These are phyloP conservation scores for Panicum hallii DNA, from an alignment of 202 grass and related monocot genomes.

Conservation along the genomic window DNA sequence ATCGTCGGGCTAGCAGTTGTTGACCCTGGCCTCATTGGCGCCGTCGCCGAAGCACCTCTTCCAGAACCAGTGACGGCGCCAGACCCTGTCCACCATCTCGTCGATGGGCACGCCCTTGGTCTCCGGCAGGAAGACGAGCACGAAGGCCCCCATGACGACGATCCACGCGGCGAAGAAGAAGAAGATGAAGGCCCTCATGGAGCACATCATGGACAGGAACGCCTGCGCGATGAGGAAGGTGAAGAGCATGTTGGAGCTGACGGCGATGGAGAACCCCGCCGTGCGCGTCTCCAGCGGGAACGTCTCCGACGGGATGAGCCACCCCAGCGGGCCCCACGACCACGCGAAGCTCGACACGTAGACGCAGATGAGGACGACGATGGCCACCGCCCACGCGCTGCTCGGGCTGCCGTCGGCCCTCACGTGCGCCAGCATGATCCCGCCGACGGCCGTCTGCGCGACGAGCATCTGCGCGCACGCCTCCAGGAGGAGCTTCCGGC, in stretches of 20 bases:
- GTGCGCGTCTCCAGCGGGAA: slow-evolving; percentile 74
- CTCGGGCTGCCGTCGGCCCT: slow-evolving; percentile 1
- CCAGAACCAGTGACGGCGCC: slow-evolving; percentile 81
- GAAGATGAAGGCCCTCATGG: slow-evolving; percentile 64
- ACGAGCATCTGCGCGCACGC: slow-evolving; percentile 79
- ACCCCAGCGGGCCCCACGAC: slow-evolving; percentile 81
- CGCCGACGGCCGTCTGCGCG: slow-evolving; percentile 60
- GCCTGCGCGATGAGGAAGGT: slow-evolving; percentile 84
- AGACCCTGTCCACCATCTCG: slow-evolving; percentile 67
- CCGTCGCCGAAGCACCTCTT: slow-evolving; percentile 54
- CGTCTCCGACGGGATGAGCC: slow-evolving; percentile 81
- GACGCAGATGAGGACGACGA: slow-evolving; percentile 67
- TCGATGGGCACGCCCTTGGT: slow-evolving; percentile 69
- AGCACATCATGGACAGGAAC: slow-evolving; percentile 86
- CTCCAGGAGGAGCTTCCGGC: slow-evolving; percentile 61
- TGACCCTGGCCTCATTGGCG: background rate
- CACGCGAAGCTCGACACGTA: slow-evolving; percentile 81
- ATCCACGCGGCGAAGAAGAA: slow-evolving; percentile 84
- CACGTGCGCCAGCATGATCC: slow-evolving; percentile 51
- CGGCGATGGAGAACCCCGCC: slow-evolving; percentile 61
- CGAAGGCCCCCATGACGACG: slow-evolving; percentile 52
- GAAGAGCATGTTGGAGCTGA: slow-evolving; percentile 91
- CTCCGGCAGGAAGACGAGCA: slow-evolving; percentile 56
- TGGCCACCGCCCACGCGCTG: slow-evolving; percentile 28
- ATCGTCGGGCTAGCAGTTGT: slow-evolving; percentile 22